These are phyloP conservation scores for Lichtheimia corymbifera DNA, from an alignment of 371 early-diverging fungal species.

Conservation along the genomic window DNA sequence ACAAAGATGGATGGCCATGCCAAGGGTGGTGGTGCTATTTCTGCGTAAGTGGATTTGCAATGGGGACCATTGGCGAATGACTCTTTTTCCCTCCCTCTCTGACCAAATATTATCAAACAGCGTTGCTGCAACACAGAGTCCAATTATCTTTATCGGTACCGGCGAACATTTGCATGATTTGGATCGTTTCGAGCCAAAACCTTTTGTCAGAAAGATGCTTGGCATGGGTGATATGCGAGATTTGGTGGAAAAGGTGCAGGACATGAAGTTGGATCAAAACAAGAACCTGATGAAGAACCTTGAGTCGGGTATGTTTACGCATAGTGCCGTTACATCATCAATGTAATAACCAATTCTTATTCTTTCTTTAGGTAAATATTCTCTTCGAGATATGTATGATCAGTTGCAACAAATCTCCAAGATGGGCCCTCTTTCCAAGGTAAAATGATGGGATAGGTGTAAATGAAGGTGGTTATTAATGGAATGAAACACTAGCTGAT, in stretches of 20 bases:
- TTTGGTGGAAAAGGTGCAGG: constrained; percentile 93
- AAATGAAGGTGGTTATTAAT: neutral
- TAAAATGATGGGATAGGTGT: constrained; percentile 28
- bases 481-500: constrained; percentile 41
- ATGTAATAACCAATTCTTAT: neutral
- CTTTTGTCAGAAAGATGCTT: constrained; percentile 96
- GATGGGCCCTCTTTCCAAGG: constrained; percentile 94
- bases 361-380: constrained; percentile 62
- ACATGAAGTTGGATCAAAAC: constrained; percentile 87
- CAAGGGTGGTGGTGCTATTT: constrained; percentile 99
- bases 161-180: constrained; percentile 99
- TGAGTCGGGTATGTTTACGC: constrained; percentile 65
- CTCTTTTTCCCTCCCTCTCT: no score
- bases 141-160: constrained; percentile 98
- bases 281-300: constrained; percentile 92
- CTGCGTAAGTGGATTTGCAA: constrained; percentile 66
- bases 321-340: neutral
- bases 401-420: constrained; percentile 94
- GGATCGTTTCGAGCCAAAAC: constrained; percentile 92
- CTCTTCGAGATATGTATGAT: constrained; percentile 97
- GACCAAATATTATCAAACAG: constrained; percentile 24
- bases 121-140: constrained; percentile 97
- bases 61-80: no score
- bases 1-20: constrained; percentile 99
- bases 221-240: constrained; percentile 97